A percentile compares a stretch with the other conserved stretches of the same genome.
These are phyloP conservation scores for Pseudonitzschia multistriata DNA, from an alignment of 108 stramenopile species.

Conservation along the genomic window DNA sequence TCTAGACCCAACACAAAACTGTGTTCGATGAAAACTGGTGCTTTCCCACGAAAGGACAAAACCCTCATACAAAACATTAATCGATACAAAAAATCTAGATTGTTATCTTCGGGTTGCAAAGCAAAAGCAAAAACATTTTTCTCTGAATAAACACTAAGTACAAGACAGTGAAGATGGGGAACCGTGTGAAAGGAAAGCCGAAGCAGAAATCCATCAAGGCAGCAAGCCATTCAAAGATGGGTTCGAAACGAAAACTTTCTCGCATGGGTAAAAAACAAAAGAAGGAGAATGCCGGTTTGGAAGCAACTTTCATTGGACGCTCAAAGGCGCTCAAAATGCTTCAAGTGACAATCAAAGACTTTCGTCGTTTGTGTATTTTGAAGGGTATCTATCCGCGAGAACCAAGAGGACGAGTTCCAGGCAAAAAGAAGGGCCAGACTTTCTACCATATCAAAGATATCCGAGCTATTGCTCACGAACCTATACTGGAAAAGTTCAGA, in stretches of 20 bases:
- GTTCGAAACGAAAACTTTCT: constrained; percentile 91
- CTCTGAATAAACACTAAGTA: background rate
- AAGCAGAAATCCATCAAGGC: constrained; percentile 93
- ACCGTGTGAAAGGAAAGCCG: constrained; percentile 80
- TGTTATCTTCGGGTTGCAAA: background rate
- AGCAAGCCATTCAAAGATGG: constrained; percentile 81
- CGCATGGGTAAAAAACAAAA: constrained; percentile 97
- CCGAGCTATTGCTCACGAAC: constrained; percentile 94
- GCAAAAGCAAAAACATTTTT: background rate
- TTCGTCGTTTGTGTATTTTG: constrained; percentile 98
- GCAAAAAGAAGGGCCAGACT: constrained; percentile 90
- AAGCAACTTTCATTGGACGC: constrained; percentile 95
- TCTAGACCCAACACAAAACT: too few relatives aligned
- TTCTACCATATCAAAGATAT: constrained; percentile 99
- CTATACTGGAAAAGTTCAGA: constrained; percentile 94
- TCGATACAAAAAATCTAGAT: background rate
- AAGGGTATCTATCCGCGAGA: constrained; percentile 99
- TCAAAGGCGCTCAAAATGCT: constrained; percentile 86
- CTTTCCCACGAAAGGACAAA: background rate
- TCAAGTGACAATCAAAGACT: constrained; percentile 95
- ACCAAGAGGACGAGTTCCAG: constrained; percentile 78
- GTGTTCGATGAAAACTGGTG: background rate
- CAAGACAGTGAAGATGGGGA: constrained; percentile 58
- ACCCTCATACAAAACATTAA: background rate
- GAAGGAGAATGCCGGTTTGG: constrained; percentile 86